Evolutionary conservation across 2,329 filamentous ascomycete genomes (phyloP).

Genomic region (Botrytis elliptica): DNA sequence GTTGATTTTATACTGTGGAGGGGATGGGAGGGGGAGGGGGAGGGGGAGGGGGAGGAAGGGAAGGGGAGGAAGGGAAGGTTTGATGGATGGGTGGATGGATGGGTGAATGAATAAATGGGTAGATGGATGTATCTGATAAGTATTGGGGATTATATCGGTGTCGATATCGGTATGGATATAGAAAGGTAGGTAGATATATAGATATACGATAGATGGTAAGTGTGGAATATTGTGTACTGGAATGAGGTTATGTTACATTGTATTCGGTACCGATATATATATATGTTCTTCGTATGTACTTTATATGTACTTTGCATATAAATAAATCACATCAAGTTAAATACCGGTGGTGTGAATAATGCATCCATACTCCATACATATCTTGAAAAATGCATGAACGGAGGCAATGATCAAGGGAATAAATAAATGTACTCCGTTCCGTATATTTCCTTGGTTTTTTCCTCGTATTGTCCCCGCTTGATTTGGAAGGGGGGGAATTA

Average conservation of each 20-base stretch:
- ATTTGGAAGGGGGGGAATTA: neutral
- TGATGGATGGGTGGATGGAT: too few relatives aligned
- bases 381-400: neutral
- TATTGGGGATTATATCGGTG: neutral
- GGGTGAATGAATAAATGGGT: neutral
- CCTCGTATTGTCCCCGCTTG: constrained; percentile 5
- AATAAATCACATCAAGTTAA: neutral
- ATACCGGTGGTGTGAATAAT: neutral
- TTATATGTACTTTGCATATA: neutral
- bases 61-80: too few relatives aligned
- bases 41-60: too few relatives aligned
- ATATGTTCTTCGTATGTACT: neutral
- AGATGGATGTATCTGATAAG: neutral
- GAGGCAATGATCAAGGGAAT: neutral
- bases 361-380: neutral
- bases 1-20: too few relatives aligned
- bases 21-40: too few relatives aligned
- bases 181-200: neutral
- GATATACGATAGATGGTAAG: neutral
- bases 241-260: too few relatives aligned
- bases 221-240: too few relatives aligned
- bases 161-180: neutral
- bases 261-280: neutral
- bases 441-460: neutral
- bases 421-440: too few relatives aligned